Conservation (phyloP, 345 rosid species). For the Populus tremula region DNA sequence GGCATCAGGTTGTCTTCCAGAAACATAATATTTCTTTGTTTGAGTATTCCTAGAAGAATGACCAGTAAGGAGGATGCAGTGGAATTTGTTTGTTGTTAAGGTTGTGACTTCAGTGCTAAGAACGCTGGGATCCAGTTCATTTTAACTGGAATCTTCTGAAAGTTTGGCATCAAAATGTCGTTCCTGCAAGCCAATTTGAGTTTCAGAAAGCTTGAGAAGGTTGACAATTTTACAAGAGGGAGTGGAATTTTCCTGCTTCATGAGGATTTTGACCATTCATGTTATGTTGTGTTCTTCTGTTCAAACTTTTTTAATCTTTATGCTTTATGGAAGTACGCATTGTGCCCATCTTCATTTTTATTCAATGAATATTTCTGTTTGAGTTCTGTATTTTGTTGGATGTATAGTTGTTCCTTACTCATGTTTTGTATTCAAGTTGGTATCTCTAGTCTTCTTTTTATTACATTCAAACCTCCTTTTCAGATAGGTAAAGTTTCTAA, state of each 20-base stretch:
- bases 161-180: neutral
- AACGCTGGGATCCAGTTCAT: neutral
- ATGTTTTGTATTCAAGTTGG: neutral
- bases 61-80: neutral
- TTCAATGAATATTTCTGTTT: neutral
- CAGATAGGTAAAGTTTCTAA: conserved; percentile 83
- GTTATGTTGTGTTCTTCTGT: neutral
- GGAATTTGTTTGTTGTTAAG: neutral
- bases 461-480: conserved; percentile 8
- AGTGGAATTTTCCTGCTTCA: neutral
- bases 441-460: neutral
- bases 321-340: neutral
- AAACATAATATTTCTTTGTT: neutral
- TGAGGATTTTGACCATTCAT: neutral
- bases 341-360: neutral
- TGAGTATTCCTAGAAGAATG: neutral
- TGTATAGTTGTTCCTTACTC: neutral
- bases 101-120: neutral
- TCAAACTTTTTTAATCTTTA: conserved; percentile 4
- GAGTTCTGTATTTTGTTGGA: neutral
- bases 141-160: neutral
- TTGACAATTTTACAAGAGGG: neutral
- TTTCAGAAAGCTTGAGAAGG: neutral
- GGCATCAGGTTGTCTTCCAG: neutral
- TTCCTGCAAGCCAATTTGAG: conserved; percentile 3